A percentile compares a stretch with the other conserved stretches of the same genome.
Evolutionary conservation across 768 basidiomycete genomes (phyloP).

Genomic region (Mrakia frigida): DNA sequence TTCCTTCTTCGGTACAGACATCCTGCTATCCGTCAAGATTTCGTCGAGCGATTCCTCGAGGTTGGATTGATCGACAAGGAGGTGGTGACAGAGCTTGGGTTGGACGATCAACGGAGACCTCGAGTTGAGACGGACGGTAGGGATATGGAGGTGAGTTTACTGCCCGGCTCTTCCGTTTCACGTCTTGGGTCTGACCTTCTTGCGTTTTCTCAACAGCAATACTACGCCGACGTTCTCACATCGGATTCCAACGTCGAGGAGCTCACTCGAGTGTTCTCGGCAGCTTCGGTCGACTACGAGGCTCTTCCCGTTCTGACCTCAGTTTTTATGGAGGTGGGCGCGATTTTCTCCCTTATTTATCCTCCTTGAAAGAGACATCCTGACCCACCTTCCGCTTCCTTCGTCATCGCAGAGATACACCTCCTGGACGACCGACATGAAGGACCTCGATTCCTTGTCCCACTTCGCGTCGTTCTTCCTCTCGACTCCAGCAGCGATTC

Average conservation of each 20-base stretch:
- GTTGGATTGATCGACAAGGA: not conserved
- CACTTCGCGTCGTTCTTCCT: slow-evolving; percentile 1
- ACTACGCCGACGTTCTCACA: not conserved
- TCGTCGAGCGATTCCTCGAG: not conserved
- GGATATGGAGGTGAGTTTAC: not conserved
- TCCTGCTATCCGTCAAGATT: not conserved
- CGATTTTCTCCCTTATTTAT: not conserved
- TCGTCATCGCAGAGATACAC: not conserved
- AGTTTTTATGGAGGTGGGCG: not conserved
- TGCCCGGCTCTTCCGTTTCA: not conserved
- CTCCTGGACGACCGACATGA: not conserved
- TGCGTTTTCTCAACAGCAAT: not conserved
- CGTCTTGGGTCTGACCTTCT: not conserved
- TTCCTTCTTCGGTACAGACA: not conserved
- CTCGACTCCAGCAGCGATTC: not conserved
- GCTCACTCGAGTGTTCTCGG: not conserved
- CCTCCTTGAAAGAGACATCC: not conserved
- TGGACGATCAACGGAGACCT: not conserved
- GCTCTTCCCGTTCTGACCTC: not conserved
- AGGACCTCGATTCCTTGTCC: not conserved
- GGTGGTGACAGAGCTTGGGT: not conserved
- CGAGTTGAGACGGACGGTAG: not conserved
- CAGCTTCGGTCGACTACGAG: slow-evolving; percentile 1
- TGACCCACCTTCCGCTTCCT: not conserved
- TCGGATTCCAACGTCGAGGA: not conserved